Conservation (phyloP, 768 basidiomycete species). For the Cubamyces lactineus region DNA sequence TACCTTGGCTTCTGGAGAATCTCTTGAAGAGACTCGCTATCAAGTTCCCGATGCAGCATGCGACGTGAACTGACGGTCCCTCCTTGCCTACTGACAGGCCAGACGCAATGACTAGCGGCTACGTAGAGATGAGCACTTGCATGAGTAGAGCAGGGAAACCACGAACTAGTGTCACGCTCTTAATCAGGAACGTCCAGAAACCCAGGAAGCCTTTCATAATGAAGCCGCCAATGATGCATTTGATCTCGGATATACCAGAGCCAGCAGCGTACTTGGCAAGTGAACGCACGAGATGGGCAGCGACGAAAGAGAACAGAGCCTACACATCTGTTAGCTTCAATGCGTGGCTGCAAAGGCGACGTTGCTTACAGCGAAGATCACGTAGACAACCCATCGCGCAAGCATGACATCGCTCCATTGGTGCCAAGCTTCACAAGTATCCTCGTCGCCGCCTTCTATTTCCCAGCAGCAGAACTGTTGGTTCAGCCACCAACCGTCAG, state of each 20-base stretch:
- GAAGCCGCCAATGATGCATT: slow-evolving; percentile 96
- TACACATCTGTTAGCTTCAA: slow-evolving; percentile 35
- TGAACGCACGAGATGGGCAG: slow-evolving; percentile 85
- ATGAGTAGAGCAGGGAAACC: neutral
- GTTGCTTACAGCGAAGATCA: slow-evolving; percentile 80
- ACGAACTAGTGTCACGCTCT: slow-evolving; percentile 89
- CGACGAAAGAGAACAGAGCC: slow-evolving; percentile 82
- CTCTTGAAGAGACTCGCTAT: slow-evolving; percentile 83
- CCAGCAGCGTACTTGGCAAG: slow-evolving; percentile 96
- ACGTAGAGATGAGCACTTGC: slow-evolving; percentile 12
- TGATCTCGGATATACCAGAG: slow-evolving; percentile 98
- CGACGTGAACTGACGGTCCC: slow-evolving; percentile 97
- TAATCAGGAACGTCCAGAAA: slow-evolving; percentile 88
- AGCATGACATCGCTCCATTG: slow-evolving; percentile 77
- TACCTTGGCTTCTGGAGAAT: slow-evolving; percentile 89
- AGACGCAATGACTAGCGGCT: slow-evolving; percentile 97
- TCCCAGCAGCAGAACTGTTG: slow-evolving; percentile 99
- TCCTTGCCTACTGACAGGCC: slow-evolving; percentile 98
- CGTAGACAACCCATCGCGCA: slow-evolving; percentile 84
- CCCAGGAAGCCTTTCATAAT: slow-evolving; percentile 96
- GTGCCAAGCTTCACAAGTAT: slow-evolving; percentile 90
- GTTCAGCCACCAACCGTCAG: slow-evolving; percentile 98
- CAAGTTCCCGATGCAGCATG: slow-evolving; percentile 89
- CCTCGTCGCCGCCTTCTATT: slow-evolving; percentile 77
- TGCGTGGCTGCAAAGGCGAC: neutral